Evolutionary conservation across 768 basidiomycete genomes (phyloP).

Genomic region (Russula foetens): DNA sequence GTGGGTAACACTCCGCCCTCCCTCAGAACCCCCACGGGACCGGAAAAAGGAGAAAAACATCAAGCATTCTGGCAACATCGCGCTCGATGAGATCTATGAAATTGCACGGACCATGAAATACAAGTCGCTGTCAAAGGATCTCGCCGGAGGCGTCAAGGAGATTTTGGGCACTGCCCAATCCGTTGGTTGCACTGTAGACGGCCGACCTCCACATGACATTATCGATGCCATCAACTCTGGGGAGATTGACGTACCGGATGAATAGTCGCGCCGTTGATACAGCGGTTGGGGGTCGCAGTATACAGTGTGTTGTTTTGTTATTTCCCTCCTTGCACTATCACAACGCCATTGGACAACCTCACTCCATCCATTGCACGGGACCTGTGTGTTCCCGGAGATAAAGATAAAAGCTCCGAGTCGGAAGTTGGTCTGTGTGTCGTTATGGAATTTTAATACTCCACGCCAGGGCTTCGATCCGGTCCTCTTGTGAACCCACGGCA

Average conservation of each 20-base stretch:
- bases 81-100: slow-evolving; percentile 88
- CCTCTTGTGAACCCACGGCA: too few relatives aligned
- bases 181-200: slow-evolving; percentile 94
- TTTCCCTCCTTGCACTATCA: slow-evolving; percentile 5
- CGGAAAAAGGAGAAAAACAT: slow-evolving; percentile 99
- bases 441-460: not conserved
- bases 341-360: slow-evolving; percentile 2
- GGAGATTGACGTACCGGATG: slow-evolving; percentile 79
- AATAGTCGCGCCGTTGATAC: slow-evolving; percentile 38
- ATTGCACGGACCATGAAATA: slow-evolving; percentile 94
- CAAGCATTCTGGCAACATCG: slow-evolving; percentile 92
- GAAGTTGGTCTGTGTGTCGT: not conserved
- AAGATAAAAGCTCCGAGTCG: not conserved
- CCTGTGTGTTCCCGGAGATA: not conserved
- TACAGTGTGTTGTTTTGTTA: slow-evolving; percentile 11
- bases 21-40: slow-evolving; percentile 91
- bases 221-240: slow-evolving; percentile 82
- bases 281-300: not conserved
- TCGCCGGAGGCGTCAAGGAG: slow-evolving; percentile 90
- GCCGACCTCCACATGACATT: slow-evolving; percentile 85
- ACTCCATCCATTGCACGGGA: not conserved
- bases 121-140: slow-evolving; percentile 90
- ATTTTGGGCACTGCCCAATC: slow-evolving; percentile 97
- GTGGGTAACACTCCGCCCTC: not conserved
- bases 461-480: not conserved